phyloP scores from a whole-genome alignment of 2,329 filamentous ascomycete genomes.

The Ophiostoma ulmi region DNA sequence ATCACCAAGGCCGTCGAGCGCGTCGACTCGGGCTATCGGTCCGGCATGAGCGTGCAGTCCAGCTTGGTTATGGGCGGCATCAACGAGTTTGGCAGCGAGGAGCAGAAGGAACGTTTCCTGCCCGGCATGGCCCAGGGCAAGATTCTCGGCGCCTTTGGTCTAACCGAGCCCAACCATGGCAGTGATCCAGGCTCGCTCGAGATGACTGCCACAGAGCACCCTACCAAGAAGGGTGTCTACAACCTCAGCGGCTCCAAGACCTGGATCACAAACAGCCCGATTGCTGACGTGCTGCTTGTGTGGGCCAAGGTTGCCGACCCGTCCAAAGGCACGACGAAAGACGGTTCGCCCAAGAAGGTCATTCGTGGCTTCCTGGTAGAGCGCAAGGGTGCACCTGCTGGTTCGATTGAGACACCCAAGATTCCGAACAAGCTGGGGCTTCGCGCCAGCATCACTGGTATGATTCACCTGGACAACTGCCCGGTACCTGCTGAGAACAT shows the following conservation, averaged over 20 bases:
- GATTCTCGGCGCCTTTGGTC: slow-evolving; percentile 71
- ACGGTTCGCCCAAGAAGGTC: slow-evolving; percentile 25
- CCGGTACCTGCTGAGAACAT: slow-evolving; percentile 88
- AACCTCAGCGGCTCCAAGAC: slow-evolving; percentile 74
- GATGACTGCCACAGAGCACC: slow-evolving; percentile 69
- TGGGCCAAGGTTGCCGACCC: slow-evolving; percentile 92
- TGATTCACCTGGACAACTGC: slow-evolving; percentile 92
- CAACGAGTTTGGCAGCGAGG: slow-evolving; percentile 71
- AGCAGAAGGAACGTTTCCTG: slow-evolving; percentile 75
- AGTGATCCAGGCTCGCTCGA: slow-evolving; percentile 85
- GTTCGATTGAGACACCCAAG: slow-evolving; percentile 83
- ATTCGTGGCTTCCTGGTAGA: slow-evolving; percentile 92
- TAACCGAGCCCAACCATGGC: slow-evolving; percentile 85
- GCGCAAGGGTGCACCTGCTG: slow-evolving; percentile 74
- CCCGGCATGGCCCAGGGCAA: slow-evolving; percentile 72
- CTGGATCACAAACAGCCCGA: slow-evolving; percentile 88
- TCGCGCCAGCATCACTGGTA: slow-evolving; percentile 87
- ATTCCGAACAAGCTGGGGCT: slow-evolving; percentile 96
- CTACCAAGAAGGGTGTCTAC: slow-evolving; percentile 70
- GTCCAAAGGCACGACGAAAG: slow-evolving; percentile 53
- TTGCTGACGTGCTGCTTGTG: slow-evolving; percentile 72
- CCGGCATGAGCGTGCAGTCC: slow-evolving; percentile 82
- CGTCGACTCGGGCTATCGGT: slow-evolving; percentile 80
- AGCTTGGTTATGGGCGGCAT: slow-evolving; percentile 84
- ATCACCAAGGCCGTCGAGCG: slow-evolving; percentile 83